Base-by-base conservation (phyloP, 176 grass and related monocot genomes). In the Pharus latifolius region DNA sequence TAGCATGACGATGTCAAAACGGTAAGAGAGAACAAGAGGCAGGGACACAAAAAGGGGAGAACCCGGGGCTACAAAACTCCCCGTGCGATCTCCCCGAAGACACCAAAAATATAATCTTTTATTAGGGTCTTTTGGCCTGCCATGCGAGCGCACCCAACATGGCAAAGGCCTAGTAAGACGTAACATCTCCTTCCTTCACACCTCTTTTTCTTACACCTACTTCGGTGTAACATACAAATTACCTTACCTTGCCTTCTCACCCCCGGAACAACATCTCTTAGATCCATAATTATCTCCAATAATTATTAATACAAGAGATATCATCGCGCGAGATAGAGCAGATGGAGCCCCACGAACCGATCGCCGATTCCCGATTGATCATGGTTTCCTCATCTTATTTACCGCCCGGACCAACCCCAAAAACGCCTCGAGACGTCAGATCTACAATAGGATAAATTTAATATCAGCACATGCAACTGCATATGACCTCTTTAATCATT, bases 71-170 rank as follows among this genome's bases (percentile, higher is more conserved):
- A 25, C 45, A 45, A 72, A 12, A 60, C 17, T 22, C 87, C 74
- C 74, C 65, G 87, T 90, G 69, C 87, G 87, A 85, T 82, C 87
- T 86, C 82, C 69, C 74, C 82, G 49, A 63, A 11, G 12, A 7
- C 46, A 70, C 67, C 64, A 52, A 53, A 60, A 82, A 56, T 0
- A 27, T 70, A 0, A 64, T 55, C 58, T 72, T 90, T 85, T 90
- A 85, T 85, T 90, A 79, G 9, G 42, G 53, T 37, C n/a, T 19
- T 8, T 42, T 26, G 82, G 73, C 82, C 87, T 89, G 87, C 82
- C 87, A 89, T 85, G 82, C 78, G 87, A 89, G 87, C 87, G 82
- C 87, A 89, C 87, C 87, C 87, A 78, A 63, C 82, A 89, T 85
- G 87, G 72, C 87, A 89, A 89, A 89, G 82, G 77, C 77, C 87